Evolutionary conservation across 192 early-diverging fungal genomes (phyloP), one percentile per base, ranked within the genome.

Genomic region (Coemansia aciculifera): DNA sequence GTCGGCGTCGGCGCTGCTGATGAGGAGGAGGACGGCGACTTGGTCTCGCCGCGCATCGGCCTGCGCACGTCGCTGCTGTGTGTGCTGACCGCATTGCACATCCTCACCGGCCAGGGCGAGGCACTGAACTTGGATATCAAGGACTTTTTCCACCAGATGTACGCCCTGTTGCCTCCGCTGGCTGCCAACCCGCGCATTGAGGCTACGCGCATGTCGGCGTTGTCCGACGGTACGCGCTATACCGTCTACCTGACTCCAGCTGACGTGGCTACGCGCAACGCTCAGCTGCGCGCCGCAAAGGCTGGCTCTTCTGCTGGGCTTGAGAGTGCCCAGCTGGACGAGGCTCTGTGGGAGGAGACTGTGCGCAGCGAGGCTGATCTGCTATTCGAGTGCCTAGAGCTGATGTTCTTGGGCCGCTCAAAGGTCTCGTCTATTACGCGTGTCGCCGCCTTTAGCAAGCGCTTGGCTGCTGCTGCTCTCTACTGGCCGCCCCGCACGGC

Each of bases 71-170:
- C 93, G 37, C 77, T 98, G 52, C 90, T 97, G 43, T 96, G 95
- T 67, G 89, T 95, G 31, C 87, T 96, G 38, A 93, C 94, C 0
- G 94, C 96, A 4, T 89, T 95, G 76, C 89, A 94, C 64, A 75
- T 99, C 36, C 85, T 98, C 49, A 90, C 88, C 6, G 94, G 94
- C 15, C 96, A 98, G 79, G 91, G 95, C 24, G 94, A 96, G 77
- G 91, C 92, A 5, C 78, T 99, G 19, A 96, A 94, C 71, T 87
- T 97, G 44, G 97, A 99, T 70, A 74, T 97, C 31, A 89, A 91
- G 74, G 95, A 95, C 44, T 99, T 99, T 67, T 94, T 94, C 83
- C 86, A 77, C 43, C 86, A 91, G 62, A 84, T 97, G 64, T 99
- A 97, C 82, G 84, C 81, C 13, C 84, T 93, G 32, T 64, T 99